Conservation (phyloP, 148 eudicot species). For the Rhododendron mucronatum region DNA sequence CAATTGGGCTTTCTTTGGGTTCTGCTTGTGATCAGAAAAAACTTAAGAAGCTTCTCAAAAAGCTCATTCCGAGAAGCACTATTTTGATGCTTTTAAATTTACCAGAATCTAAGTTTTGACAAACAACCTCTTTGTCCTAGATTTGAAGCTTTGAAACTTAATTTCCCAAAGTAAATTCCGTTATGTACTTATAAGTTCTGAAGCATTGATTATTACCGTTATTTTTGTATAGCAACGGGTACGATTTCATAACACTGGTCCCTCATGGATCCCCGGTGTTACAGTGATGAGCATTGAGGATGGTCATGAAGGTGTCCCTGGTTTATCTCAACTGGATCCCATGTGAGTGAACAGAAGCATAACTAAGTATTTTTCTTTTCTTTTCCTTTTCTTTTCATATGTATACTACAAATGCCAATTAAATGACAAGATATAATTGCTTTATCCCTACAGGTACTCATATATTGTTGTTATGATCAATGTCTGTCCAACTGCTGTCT, state of each 20-base stretch:
- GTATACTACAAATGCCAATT: background rate
- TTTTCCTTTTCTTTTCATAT: background rate
- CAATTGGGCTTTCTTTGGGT: background rate
- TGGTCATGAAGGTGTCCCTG: constrained; percentile 62
- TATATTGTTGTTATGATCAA: constrained; percentile 61
- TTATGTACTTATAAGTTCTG: background rate
- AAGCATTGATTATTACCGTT: background rate
- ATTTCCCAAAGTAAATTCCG: background rate
- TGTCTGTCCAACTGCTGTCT: constrained; percentile 46
- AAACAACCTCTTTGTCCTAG: background rate
- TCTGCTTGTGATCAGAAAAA: background rate
- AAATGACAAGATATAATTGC: background rate
- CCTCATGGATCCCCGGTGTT: constrained; percentile 80
- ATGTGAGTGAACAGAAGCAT: constrained; percentile 37
- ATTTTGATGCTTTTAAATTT: background rate
- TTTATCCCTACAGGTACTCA: constrained; percentile 47
- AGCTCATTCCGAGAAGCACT: no score
- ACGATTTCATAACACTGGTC: constrained; percentile 74
- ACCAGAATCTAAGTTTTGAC: background rate
- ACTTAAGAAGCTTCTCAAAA: background rate
- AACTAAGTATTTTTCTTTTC: background rate
- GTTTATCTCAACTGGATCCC: constrained; percentile 71
- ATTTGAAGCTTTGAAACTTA: background rate
- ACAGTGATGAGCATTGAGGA: constrained; percentile 96
- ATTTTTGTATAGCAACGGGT: constrained; percentile 59